These are phyloP conservation scores for Neoboletus subvelutipes DNA, from an alignment of 768 basidiomycete genomes.

Conservation along the genomic window DNA sequence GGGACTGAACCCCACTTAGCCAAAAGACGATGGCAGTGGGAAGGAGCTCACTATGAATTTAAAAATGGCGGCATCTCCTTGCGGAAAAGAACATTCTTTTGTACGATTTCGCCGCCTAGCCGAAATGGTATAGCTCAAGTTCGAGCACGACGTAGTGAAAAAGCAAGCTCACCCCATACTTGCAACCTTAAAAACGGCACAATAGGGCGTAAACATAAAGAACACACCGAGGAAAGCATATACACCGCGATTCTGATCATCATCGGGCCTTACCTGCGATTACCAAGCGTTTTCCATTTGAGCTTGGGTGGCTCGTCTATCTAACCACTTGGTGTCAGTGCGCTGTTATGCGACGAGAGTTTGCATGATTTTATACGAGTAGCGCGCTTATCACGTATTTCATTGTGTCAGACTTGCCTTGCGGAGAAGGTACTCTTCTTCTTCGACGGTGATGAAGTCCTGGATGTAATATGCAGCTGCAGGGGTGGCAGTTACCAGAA, in stretches of 20 bases:
- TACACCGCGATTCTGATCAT: not conserved
- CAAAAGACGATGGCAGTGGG: not conserved
- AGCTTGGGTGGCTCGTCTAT: constrained; percentile 75
- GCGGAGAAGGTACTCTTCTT: constrained; percentile 74
- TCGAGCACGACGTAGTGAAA: not conserved
- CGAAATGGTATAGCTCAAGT: constrained; percentile 5
- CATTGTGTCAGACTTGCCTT: constrained; percentile 50
- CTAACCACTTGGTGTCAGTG: constrained; percentile 40
- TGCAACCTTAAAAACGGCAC: constrained; percentile 52
- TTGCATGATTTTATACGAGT: not conserved
- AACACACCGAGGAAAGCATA: constrained; percentile 1
- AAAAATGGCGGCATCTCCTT: constrained; percentile 73
- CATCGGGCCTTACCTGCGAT: constrained; percentile 11
- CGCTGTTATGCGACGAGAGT: constrained; percentile 2
- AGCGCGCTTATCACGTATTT: not conserved
- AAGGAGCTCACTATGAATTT: constrained; percentile 53
- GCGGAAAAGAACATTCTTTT: constrained; percentile 65
- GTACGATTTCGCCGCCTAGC: constrained; percentile 71
- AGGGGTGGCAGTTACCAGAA: constrained; percentile 26
- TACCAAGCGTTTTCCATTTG: constrained; percentile 68
- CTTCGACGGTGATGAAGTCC: constrained; percentile 70
- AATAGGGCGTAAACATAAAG: not conserved
- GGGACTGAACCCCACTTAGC: constrained; percentile 52
- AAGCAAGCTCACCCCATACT: constrained; percentile 56
- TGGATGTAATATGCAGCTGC: constrained; percentile 67